Conservation (phyloP, 768 basidiomycete genomes). For the Lyophyllum semitale region DNA sequence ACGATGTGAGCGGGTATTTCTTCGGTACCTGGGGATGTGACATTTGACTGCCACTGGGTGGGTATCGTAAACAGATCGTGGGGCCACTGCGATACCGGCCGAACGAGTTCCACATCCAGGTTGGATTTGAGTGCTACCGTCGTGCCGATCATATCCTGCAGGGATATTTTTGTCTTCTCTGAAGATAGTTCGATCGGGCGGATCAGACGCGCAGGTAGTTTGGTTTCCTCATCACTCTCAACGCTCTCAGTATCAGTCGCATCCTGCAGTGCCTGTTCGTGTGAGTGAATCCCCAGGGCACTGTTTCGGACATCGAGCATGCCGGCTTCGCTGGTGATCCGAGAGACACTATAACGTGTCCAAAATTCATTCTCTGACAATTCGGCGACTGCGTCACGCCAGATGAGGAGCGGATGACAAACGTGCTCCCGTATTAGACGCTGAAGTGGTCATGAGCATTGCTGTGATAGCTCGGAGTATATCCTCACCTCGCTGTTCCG, state of each 20-base stretch:
- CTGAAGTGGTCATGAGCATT: constrained; percentile 35
- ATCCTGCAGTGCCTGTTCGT: constrained; percentile 17
- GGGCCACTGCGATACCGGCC: constrained; percentile 57
- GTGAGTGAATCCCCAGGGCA: constrained; percentile 47
- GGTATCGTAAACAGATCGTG: constrained; percentile 40
- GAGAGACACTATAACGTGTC: constrained; percentile 60
- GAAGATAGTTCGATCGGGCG: constrained; percentile 37
- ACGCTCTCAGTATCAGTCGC: neutral
- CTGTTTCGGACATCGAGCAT: constrained; percentile 68
- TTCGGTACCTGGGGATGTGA: constrained; percentile 8
- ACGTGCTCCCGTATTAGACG: constrained; percentile 68
- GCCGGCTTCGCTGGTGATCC: constrained; percentile 66
- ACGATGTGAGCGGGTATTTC: constrained; percentile 49
- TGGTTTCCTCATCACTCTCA: constrained; percentile 8
- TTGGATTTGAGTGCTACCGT: constrained; percentile 76
- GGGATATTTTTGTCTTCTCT: constrained; percentile 49
- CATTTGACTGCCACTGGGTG: constrained; percentile 25
- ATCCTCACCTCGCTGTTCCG: constrained; percentile 67
- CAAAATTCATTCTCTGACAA: constrained; percentile 66
- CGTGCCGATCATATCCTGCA: constrained; percentile 75
- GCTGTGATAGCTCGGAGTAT: neutral
- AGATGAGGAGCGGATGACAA: constrained; percentile 74
- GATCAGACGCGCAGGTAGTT: constrained; percentile 29
- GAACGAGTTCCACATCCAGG: constrained; percentile 59
- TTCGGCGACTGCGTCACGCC: constrained; percentile 65